phyloP scores from a whole-genome alignment of 805 yeast genomes.

The Ogataea nakhonphanomensis region DNA sequence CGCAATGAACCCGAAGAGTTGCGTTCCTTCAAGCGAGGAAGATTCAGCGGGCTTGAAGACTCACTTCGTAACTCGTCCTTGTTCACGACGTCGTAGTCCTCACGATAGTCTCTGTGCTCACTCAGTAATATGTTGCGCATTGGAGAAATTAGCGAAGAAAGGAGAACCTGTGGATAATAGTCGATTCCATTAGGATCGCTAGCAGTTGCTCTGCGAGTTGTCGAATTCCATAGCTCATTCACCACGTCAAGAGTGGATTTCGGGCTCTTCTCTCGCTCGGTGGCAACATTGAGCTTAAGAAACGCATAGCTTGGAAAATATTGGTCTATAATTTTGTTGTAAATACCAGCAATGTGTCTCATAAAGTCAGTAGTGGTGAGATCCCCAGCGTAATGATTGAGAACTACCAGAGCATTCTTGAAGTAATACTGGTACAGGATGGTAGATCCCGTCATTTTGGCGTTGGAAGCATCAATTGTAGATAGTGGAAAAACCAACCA shows the following conservation, averaged over 20 bases:
- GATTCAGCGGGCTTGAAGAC: conserved; percentile 4
- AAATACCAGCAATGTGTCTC: conserved; percentile 3
- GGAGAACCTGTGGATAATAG: conserved; percentile 13
- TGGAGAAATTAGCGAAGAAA: conserved; percentile 18
- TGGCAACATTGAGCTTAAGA: conserved; percentile 9
- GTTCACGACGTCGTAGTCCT: conserved; percentile 48
- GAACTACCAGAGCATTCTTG: conserved; percentile 51
- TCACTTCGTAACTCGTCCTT: conserved; percentile 25
- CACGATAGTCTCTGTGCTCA: conserved; percentile 16
- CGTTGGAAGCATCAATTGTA: conserved; percentile 15
- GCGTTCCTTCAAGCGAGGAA: conserved; percentile 16
- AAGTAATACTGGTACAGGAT: conserved; percentile 43
- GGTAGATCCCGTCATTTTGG: conserved; percentile 50
- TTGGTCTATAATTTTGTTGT: conserved; percentile 17
- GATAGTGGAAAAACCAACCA: conserved; percentile 59
- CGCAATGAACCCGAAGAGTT: conserved; percentile 13
- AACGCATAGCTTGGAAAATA: conserved; percentile 10
- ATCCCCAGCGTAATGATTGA: conserved; percentile 15
- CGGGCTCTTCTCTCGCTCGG: conserved; percentile 1
- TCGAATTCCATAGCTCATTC: conserved; percentile 12
- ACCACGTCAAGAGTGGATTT: conserved; percentile 5
- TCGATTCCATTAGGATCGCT: conserved; percentile 1
- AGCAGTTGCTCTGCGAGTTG: not conserved
- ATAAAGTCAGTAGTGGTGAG: conserved; percentile 14
- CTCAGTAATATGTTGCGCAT: conserved; percentile 3